A percentile compares a stretch with the other conserved stretches of the same genome.
Conservation (phyloP, 495 filamentous ascomycete genomes). For the Aspergillus asperescens region DNA sequence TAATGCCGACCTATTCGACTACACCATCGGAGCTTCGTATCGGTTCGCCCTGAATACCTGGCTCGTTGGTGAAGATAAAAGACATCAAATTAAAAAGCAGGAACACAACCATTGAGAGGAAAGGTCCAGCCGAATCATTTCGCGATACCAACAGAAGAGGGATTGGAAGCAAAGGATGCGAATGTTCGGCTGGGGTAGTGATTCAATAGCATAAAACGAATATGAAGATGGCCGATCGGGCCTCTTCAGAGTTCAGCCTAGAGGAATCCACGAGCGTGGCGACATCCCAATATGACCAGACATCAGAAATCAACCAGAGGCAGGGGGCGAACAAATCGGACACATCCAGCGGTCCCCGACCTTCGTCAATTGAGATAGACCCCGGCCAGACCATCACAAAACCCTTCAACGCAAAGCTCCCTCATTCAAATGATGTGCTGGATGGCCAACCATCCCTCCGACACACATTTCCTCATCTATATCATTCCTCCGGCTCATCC, state of each 20-base stretch:
- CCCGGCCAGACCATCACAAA: slow-evolving; percentile 22
- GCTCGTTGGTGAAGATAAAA: slow-evolving; percentile 17
- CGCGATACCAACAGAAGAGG: background rate
- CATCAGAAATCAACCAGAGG: slow-evolving; percentile 19
- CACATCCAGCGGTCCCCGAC: slow-evolving; percentile 18
- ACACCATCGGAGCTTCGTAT: slow-evolving; percentile 25
- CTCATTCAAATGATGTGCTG: slow-evolving; percentile 22
- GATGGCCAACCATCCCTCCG: slow-evolving; percentile 36
- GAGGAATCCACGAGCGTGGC: slow-evolving; percentile 27
- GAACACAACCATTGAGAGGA: background rate
- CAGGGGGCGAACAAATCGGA: slow-evolving; percentile 24
- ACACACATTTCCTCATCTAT: slow-evolving; percentile 37
- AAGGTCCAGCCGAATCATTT: background rate
- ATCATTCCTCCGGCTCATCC: slow-evolving; percentile 31
- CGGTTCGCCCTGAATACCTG: slow-evolving; percentile 28
- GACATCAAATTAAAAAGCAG: slow-evolving; percentile 8
- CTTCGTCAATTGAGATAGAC: slow-evolving; percentile 25
- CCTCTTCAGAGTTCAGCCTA: slow-evolving; percentile 29
- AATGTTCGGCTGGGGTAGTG: slow-evolving; percentile 12
- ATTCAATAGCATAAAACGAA: slow-evolving; percentile 12
- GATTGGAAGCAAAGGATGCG: slow-evolving; percentile 17
- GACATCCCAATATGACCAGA: slow-evolving; percentile 26
- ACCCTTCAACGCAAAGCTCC: slow-evolving; percentile 26
- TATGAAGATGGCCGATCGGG: slow-evolving; percentile 35
- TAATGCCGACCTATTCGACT: slow-evolving; percentile 38